phyloP scores from a whole-genome alignment of 352 stramenopile species.

The Globisporangium abappressorium region DNA sequence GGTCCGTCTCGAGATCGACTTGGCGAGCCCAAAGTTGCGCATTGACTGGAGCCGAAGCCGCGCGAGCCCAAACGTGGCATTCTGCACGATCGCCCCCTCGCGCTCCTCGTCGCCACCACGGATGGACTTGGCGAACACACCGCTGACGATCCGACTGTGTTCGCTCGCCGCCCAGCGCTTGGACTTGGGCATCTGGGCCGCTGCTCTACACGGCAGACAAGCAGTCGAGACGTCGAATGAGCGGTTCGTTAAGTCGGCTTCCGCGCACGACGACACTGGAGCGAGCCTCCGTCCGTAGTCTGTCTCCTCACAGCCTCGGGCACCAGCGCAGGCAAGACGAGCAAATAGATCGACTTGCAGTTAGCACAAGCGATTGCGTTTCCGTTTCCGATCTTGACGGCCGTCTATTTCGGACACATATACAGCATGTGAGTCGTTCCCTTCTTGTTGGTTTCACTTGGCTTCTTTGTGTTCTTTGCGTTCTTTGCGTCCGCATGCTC shows the following conservation, averaged over 20 bases:
- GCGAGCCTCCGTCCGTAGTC: neutral
- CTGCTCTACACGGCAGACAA: neutral
- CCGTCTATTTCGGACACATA: neutral
- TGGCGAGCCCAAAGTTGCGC: constrained; percentile 7
- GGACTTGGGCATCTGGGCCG: constrained; percentile 10
- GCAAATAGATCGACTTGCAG: neutral
- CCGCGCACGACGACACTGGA: neutral
- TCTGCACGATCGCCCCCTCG: constrained; percentile 17
- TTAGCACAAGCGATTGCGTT: neutral
- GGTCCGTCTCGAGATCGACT: constrained; percentile 4
- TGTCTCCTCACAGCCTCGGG: neutral
- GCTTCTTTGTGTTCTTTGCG: neutral
- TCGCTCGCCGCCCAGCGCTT: constrained; percentile 20
- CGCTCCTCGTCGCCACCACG: constrained; percentile 15
- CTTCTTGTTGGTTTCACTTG: neutral
- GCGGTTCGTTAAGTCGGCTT: constrained; percentile 4
- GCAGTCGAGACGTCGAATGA: neutral
- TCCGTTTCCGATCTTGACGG: neutral
- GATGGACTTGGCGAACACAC: constrained; percentile 20
- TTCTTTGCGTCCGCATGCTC: neutral
- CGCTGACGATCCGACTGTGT: constrained; percentile 19
- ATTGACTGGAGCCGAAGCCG: constrained; percentile 14
- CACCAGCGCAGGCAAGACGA: neutral
- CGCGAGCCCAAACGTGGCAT: constrained; percentile 17
- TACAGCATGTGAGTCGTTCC: neutral